Base-by-base conservation (phyloP, 208 protist species). In the Trypanosoma lewisi region DNA sequence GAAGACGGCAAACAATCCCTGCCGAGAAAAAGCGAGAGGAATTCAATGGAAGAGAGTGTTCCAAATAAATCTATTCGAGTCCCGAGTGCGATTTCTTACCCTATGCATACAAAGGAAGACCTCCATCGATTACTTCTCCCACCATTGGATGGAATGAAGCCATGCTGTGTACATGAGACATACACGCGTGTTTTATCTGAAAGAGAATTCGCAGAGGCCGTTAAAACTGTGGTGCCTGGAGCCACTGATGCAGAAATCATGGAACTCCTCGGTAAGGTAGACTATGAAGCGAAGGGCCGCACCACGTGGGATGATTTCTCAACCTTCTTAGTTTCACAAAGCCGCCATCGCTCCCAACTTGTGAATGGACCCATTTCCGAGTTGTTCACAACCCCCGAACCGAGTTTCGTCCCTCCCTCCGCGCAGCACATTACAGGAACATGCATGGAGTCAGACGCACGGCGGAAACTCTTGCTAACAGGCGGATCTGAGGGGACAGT, bases 291-390 rank as follows among this genome's bases (percentile, higher is more conserved):
- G 0, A 69, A 82, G 52, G 82, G 78, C 21, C 58, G 41, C 36
- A 82, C 83, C 21, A 80, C 77, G 7, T 94, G 87, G 87, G 82
- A 85, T 54, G 87, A 94, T 42, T 76, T 94, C 21, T 50, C 87
- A 49, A 87, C 83, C 8, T 94, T 88, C 63, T 75, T 94, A 49
- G 62, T 88, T 28, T 83, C 84, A 7, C 81, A 82, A 70, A 83
- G 73, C 51, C 70, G 75, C 7, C 87, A 88, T 33, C 72, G 77
- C 27, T 78, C 70, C 12, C 73, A 89, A 50, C 36, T 94, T 33
- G 56, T 62, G 16, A 63, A 82, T 36, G 77, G 59, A 25, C 42
- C 78, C 27, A 74, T 83, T 61, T 48, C 74, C 36, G 73, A 86
- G 59, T 77, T 87, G 55, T 50, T 69, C 42, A 57, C 75, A 17